Conservation (phyloP, 2,329 filamentous ascomycete species). For the Aspergillus proliferans region DNA sequence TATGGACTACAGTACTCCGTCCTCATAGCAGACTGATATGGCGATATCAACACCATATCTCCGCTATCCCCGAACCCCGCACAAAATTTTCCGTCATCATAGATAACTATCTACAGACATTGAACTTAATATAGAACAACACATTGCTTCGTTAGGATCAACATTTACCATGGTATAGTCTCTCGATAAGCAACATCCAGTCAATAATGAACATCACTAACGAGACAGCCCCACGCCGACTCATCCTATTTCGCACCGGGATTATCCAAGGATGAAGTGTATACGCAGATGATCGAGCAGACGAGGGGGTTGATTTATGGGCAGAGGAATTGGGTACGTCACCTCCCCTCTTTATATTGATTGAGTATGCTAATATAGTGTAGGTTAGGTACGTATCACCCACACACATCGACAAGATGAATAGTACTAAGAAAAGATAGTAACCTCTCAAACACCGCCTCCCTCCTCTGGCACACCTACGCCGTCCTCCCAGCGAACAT, state of each 20-base stretch:
- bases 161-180: not conserved
- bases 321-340: slow-evolving; percentile 43
- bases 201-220: not conserved
- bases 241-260: slow-evolving; percentile 38
- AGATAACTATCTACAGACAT: not conserved
- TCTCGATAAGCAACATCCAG: not conserved
- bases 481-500: slow-evolving; percentile 40
- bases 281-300: slow-evolving; percentile 36
- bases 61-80: not conserved
- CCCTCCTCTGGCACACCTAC: slow-evolving; percentile 45
- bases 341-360: not conserved
- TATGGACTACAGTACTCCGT: no score
- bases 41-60: not conserved
- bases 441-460: slow-evolving; percentile 44
- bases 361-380: not conserved
- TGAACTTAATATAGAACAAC: not conserved
- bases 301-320: slow-evolving; percentile 33
- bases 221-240: slow-evolving; percentile 41
- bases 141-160: no score
- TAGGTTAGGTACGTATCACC: slow-evolving; percentile 25
- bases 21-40: no score
- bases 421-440: slow-evolving; percentile 15
- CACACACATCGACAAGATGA: not conserved
- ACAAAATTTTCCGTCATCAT: not conserved
- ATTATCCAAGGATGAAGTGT: slow-evolving; percentile 37